phyloP scores from a whole-genome alignment of 441 rosid species.

The Eutrema salsugineum region DNA sequence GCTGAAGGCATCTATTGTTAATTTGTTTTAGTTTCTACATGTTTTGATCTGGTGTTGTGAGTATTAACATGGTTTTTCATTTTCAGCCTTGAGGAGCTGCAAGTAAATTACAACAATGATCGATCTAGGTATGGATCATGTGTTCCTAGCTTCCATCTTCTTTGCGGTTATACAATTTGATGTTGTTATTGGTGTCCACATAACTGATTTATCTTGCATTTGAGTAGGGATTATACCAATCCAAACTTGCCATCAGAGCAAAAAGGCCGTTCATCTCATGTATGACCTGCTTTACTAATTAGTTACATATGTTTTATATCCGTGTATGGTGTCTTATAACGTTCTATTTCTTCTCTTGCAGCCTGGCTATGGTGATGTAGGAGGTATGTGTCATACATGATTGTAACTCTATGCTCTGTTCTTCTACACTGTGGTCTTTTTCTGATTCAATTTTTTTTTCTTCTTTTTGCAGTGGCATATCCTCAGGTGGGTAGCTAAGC shows the following conservation, averaged over 20 bases:
- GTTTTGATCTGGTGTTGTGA: not conserved
- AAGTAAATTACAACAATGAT: slow-evolving; percentile 97
- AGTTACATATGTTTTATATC: not conserved
- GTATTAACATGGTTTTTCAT: slow-evolving; percentile 25
- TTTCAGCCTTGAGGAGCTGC: slow-evolving; percentile 93
- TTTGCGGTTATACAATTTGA: not conserved
- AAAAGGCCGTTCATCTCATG: slow-evolving; percentile 90
- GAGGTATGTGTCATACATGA: slow-evolving; percentile 55
- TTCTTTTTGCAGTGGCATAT: slow-evolving; percentile 62
- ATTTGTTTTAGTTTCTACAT: not conserved
- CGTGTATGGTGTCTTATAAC: slow-evolving; percentile 10
- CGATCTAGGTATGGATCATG: slow-evolving; percentile 68
- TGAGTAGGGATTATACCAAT: slow-evolving; percentile 83
- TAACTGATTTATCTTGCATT: not conserved
- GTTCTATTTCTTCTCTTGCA: slow-evolving; percentile 34
- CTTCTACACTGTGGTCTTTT: slow-evolving; percentile 13
- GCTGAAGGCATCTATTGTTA: not conserved
- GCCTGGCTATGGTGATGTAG: slow-evolving; percentile 84
- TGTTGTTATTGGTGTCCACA: not conserved
- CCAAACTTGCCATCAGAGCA: slow-evolving; percentile 92
- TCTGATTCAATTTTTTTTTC: slow-evolving; percentile 21
- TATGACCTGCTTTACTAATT: slow-evolving; percentile 29
- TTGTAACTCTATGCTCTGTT: slow-evolving; percentile 22
- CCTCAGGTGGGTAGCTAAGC: slow-evolving; percentile 76
- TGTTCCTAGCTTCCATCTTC: not conserved